These are phyloP conservation scores for Seiridium cupressi DNA, from an alignment of 2,329 filamentous ascomycete species.

Conservation along the genomic window DNA sequence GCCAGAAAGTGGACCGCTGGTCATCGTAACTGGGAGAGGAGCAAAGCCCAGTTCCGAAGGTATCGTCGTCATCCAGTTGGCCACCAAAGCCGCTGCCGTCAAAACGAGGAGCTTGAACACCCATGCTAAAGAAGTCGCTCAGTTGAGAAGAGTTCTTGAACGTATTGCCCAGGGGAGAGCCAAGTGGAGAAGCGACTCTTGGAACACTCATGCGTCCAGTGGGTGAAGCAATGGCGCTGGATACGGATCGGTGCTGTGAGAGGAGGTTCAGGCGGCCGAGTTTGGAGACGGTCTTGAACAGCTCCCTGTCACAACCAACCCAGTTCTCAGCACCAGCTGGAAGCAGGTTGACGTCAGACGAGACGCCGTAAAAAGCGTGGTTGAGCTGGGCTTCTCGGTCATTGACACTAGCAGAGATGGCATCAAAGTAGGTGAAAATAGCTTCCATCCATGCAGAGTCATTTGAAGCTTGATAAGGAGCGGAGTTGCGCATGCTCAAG, in stretches of 20 bases:
- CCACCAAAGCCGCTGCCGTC: conserved; percentile 67
- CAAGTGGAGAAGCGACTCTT: conserved; percentile 33
- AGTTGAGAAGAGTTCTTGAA: conserved; percentile 38
- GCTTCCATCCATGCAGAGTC: conserved; percentile 89
- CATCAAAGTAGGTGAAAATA: conserved; percentile 92
- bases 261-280: conserved; percentile 83
- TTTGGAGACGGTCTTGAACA: conserved; percentile 84
- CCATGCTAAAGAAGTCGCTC: conserved; percentile 49
- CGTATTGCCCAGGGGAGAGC: conserved; percentile 39
- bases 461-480: conserved; percentile 50
- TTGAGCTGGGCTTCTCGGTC: conserved; percentile 83
- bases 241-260: conserved; percentile 64
- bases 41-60: conserved; percentile 37
- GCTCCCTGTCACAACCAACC: conserved; percentile 79
- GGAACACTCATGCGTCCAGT: conserved; percentile 23
- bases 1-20: conserved; percentile 70
- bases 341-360: conserved; percentile 46
- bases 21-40: conserved; percentile 53
- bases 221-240: conserved; percentile 30
- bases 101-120: conserved; percentile 50
- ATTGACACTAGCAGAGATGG: conserved; percentile 88
- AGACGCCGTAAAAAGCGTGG: conserved; percentile 60
- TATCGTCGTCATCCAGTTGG: conserved; percentile 54
- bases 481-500: conserved; percentile 67
- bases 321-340: conserved; percentile 74